Evolutionary conservation across 2,329 filamentous ascomycete genomes (phyloP), one percentile per base, ranked within the genome.

Genomic region (Elsinoe arachidis): DNA sequence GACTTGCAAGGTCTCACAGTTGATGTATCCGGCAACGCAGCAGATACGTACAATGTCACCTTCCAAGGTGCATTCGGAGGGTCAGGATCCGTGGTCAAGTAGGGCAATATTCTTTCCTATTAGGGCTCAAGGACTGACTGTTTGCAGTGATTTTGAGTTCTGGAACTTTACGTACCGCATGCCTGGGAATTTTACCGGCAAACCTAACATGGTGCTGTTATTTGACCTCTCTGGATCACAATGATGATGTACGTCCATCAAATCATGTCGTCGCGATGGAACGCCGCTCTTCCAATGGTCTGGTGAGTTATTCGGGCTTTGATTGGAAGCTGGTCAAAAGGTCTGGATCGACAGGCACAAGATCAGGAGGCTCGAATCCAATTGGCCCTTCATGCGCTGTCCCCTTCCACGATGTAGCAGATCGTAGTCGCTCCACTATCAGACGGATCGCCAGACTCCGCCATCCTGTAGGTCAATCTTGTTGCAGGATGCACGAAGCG

Each of bases 1-100:
- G 79, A 80, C 60, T 67, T 82, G 0, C 73, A 75, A 33, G 78
- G 79, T 1, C 59, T 81, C 2, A 64, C 68, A 1, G 72, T 82
- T 0, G 69, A 66, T 0, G 69, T 80, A 0, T 69, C 71, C 0
- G 77, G 78, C 0, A 78, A 75, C 2, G 71, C 76, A 33, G 68
- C 76, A 56, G 39, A 65, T 39, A 67, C 67, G 0, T 75, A 74
- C 15, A 62, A 61, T 1, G 65, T 80, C 1, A 67, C 67, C 0
- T 81, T 78, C 56, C 74, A 69, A 15, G 78, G 78, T 60, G 68
- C 52, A 12, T 63, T 67, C 58, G 72, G 73, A 5, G 73, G 73
- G 1, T 63, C 64, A 2, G 68, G 70, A n/a, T 46, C 64, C 0
- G 61, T 65, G 3, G 68, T 74, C 72, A 74, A 70, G 49, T 71